phyloP scores from a whole-genome alignment of 2,329 filamentous ascomycete genomes.

The Exserohilum rostratum region DNA sequence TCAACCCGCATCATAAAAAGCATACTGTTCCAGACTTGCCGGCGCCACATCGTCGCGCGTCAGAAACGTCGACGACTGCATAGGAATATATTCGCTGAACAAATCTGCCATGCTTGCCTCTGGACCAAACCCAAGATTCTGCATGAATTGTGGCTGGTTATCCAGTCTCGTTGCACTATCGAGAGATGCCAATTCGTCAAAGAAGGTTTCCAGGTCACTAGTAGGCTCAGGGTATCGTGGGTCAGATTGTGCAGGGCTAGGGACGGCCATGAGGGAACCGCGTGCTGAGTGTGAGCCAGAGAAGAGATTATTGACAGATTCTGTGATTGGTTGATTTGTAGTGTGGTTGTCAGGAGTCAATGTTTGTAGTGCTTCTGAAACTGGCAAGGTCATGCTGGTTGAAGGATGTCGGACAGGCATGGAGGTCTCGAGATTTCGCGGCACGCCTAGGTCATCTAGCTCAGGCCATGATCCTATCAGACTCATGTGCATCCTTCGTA shows the following conservation, averaged over 20 bases:
- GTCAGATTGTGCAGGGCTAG: slow-evolving; percentile 21
- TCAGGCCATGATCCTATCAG: slow-evolving; percentile 20
- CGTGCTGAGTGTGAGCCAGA: slow-evolving; percentile 14
- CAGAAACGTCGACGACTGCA: slow-evolving; percentile 45
- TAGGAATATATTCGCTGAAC: slow-evolving; percentile 51
- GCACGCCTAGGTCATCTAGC: background rate
- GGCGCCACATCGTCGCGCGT: slow-evolving; percentile 22
- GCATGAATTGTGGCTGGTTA: slow-evolving; percentile 68
- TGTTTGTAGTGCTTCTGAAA: slow-evolving; percentile 28
- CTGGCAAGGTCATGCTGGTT: slow-evolving; percentile 19
- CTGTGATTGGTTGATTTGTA: slow-evolving; percentile 1
- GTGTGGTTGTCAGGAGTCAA: slow-evolving; percentile 9
- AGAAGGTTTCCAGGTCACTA: slow-evolving; percentile 58
- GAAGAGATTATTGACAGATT: slow-evolving; percentile 17
- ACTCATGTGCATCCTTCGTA: slow-evolving; percentile 26
- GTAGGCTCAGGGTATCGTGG: slow-evolving; percentile 45
- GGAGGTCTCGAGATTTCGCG: background rate
- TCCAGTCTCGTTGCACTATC: slow-evolving; percentile 61
- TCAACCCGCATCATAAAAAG: slow-evolving; percentile 35
- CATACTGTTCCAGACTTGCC: slow-evolving; percentile 32
- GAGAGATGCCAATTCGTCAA: slow-evolving; percentile 64
- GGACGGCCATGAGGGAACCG: background rate
- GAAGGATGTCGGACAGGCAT: slow-evolving; percentile 6
- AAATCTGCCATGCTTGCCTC: slow-evolving; percentile 65
- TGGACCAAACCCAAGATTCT: slow-evolving; percentile 69